Percentiles rank a stretch among this genome's conserved stretches.
Conservation (phyloP, 1,284 basidiomycete genomes). For the Filobasidium uniguttulatum region DNA sequence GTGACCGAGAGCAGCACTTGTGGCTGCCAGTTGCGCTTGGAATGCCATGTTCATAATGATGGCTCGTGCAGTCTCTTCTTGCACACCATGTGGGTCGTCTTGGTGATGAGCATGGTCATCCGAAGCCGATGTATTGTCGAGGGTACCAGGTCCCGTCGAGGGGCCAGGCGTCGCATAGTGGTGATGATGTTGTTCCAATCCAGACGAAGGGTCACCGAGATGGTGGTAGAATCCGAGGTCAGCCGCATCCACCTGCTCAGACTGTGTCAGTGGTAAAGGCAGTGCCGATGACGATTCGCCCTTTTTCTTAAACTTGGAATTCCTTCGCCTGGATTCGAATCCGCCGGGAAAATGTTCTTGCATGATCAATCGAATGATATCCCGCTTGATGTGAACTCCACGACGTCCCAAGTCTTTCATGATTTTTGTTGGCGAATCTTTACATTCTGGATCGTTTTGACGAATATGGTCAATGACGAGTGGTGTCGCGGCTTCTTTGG, state of each 20-base stretch:
- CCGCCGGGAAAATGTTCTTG: constrained; percentile 1
- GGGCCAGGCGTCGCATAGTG: no score
- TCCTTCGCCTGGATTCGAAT: neutral
- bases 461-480: neutral
- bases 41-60: constrained; percentile 4
- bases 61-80: neutral
- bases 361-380: constrained; percentile 1
- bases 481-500: neutral
- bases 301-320: constrained; percentile 3
- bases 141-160: no score
- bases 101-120: neutral
- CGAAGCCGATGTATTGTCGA: neutral
- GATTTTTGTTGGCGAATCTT: neutral
- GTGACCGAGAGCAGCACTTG: neutral
- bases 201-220: neutral
- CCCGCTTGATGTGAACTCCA: neutral
- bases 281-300: no score
- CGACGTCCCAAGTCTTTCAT: neutral
- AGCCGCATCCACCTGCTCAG: neutral
- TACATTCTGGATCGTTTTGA: neutral
- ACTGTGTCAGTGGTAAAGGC: no score
- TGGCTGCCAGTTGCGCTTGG: neutral
- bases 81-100: neutral
- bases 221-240: no score
- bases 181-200: neutral